Base-by-base conservation (phyloP, 164 flowering plant genomes). In the Dillenia suffruticosa region DNA sequence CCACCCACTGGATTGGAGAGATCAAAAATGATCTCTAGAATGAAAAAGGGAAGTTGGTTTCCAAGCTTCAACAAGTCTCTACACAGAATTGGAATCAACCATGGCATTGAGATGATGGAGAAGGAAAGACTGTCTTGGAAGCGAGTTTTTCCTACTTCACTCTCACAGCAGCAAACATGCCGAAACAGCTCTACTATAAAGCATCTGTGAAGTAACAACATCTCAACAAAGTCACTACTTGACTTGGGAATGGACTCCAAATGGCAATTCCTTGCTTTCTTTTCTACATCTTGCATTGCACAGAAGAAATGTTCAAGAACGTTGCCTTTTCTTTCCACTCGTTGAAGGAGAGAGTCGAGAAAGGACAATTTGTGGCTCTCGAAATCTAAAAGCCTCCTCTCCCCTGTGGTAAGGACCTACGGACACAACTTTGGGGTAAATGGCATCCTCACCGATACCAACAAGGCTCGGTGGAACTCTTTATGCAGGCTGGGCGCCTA, bases 131-230 rank as follows among this genome's bases (percentile, higher is more conserved):
- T 26, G 40, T 5, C 40, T 26, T 26, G 40, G 40, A 2, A 26
- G 40, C 40, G 40, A 26, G 40, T 26, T 26, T 26, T 26, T 26
- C 40, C 63, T 49, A 40, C 53, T 13, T 1, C 17, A 12, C 12
- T n/a, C 9, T 54, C 48, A 9, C 22, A 19, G 10, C n/a, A 8
- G 7, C 52, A 24, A 16, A 59, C 32, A 2, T 52, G 51, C 7
- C 50, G 24, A 9, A 66, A 32, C 17, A 70, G 61, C 49, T 70
- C 68, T 15, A 70, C 14, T 15, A 70, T 9, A 15, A 70, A 65
- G 56, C 73, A 70, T 4, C 69, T 61, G 26, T 70, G 69, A 13
- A 70, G 59, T n/a, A 70, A 5, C 73, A 70, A 60, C 69, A 70
- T 70, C 26, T 70, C 57, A 9, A 64, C 49, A 24, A 70, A 64